Conservation (phyloP, 805 yeast genomes). For the Saturnispora gosingensis region DNA sequence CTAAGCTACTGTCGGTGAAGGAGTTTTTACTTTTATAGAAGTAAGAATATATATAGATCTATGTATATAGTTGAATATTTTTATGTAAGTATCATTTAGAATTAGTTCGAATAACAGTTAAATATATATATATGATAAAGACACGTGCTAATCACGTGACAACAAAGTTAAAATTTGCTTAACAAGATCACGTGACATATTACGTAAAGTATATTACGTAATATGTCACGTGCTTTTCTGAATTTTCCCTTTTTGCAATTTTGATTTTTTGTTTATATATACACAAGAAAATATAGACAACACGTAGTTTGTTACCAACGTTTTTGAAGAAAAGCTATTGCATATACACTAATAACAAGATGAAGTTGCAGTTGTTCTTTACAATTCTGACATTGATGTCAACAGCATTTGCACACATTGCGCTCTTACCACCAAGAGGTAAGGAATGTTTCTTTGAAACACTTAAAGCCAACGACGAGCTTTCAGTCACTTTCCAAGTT, state of each 20-base stretch:
- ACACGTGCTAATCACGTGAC: neutral
- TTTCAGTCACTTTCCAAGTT: constrained; percentile 84
- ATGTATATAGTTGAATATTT: neutral
- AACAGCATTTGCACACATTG: constrained; percentile 55
- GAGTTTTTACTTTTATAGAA: too few species aligned
- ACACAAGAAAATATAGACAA: neutral
- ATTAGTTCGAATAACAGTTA: neutral
- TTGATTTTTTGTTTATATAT: neutral
- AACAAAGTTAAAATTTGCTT: neutral
- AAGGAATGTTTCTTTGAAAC: constrained; percentile 83
- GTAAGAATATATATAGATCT: too few species aligned
- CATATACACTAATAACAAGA: neutral
- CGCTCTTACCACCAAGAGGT: constrained; percentile 72
- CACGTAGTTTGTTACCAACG: neutral
- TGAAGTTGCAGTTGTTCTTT: neutral
- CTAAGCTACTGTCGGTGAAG: neutral
- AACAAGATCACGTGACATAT: neutral
- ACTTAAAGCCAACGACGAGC: constrained; percentile 73
- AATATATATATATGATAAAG: neutral
- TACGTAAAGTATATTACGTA: neutral
- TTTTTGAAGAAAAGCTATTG: neutral
- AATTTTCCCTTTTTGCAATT: neutral
- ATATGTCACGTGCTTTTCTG: neutral
- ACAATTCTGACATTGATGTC: constrained; percentile 7
- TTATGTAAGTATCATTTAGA: neutral